phyloP scores from a whole-genome alignment of 148 eudicot genomes.

The Chenopodium album region DNA sequence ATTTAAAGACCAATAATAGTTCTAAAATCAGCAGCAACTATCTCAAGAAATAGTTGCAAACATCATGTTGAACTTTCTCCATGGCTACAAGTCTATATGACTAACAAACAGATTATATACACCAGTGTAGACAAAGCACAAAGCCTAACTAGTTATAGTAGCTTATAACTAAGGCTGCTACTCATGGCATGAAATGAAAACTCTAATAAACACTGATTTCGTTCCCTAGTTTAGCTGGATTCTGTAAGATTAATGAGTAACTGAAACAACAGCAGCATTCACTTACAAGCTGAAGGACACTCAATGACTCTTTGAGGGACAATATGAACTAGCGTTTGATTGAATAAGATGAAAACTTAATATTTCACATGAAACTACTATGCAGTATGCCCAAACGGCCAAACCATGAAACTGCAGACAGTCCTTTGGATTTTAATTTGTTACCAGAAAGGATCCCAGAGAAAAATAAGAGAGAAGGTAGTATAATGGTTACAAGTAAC shows the following conservation, averaged over 20 bases:
- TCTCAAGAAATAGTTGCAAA: background rate
- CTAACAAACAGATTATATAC: background rate
- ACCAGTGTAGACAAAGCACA: background rate
- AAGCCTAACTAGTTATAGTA: background rate
- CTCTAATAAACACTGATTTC: background rate
- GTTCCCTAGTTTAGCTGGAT: background rate
- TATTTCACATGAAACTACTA: slow-evolving; percentile 6
- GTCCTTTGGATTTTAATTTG: background rate
- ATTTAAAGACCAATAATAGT: background rate
- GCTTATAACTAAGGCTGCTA: background rate
- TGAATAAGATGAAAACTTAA: background rate
- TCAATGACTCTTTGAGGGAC: background rate
- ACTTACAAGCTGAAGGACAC: background rate
- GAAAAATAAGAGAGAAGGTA: background rate
- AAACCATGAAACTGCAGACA: background rate
- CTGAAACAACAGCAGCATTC: background rate
- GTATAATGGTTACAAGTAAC: background rate
- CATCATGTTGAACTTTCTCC: background rate
- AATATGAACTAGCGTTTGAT: background rate
- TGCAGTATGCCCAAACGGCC: background rate
- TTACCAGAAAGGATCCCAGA: background rate
- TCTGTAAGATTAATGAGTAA: background rate
- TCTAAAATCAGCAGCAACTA: background rate
- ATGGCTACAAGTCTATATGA: background rate
- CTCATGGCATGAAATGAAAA: background rate